phyloP scores from a whole-genome alignment of 768 basidiomycete genomes.

The Pleurotus djamor region DNA sequence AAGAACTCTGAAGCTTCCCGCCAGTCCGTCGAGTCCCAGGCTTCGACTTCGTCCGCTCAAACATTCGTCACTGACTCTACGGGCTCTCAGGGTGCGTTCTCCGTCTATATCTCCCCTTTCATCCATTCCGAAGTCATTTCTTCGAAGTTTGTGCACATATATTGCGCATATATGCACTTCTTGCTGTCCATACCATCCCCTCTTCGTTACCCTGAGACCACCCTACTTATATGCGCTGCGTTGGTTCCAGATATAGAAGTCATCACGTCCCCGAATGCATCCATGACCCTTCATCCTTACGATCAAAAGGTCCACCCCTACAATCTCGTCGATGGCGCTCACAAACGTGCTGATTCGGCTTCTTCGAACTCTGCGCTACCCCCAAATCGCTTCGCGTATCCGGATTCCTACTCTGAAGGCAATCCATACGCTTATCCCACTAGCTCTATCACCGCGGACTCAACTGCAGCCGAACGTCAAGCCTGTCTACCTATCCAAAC shows the following conservation, averaged over 20 bases:
- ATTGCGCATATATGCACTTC: background rate
- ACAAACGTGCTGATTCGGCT: background rate
- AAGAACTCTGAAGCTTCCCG: background rate
- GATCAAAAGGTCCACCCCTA: background rate
- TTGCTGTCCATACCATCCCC: background rate
- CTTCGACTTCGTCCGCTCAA: background rate
- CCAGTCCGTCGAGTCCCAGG: background rate
- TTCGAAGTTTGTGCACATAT: background rate
- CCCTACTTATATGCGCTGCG: background rate
- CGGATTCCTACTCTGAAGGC: slow-evolving; percentile 4
- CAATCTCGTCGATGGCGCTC: background rate
- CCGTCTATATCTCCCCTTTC: background rate
- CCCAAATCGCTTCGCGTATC: slow-evolving; percentile 2
- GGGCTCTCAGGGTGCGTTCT: slow-evolving; percentile 2
- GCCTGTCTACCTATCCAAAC: background rate
- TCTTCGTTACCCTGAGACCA: background rate
- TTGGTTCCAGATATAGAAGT: background rate
- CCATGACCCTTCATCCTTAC: background rate
- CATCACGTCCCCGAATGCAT: background rate
- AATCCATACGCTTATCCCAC: slow-evolving; percentile 6
- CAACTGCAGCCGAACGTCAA: background rate
- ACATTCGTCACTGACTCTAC: background rate
- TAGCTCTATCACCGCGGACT: background rate
- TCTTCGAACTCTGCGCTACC: slow-evolving; percentile 4
- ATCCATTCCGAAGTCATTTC: too few relatives aligned